Evolutionary conservation across 768 basidiomycete species (phyloP).

Genomic region (Gloeophyllum trabeum): DNA sequence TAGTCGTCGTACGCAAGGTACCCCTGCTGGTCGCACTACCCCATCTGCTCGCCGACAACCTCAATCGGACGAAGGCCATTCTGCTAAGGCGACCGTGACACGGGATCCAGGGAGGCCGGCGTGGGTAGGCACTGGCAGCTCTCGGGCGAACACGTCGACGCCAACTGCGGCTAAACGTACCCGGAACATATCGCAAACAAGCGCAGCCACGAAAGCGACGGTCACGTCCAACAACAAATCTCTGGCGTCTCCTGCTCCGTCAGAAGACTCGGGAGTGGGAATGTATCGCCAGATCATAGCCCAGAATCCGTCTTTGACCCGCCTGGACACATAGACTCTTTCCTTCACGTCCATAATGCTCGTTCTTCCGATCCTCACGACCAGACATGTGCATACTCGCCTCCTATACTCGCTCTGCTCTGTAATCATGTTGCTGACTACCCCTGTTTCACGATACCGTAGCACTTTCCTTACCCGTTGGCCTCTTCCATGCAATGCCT

Average conservation of each 20-base stretch:
- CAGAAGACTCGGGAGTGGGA: conserved; percentile 77
- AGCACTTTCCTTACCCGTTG: conserved; percentile 11
- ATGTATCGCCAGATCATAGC: conserved; percentile 75
- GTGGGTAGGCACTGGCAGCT: conserved; percentile 56
- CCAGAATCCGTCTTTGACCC: conserved; percentile 53
- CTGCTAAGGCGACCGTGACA: conserved; percentile 63
- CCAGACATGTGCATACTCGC: neutral
- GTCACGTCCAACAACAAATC: conserved; percentile 29
- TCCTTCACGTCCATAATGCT: neutral
- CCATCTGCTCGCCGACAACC: conserved; percentile 19
- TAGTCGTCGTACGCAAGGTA: conserved; percentile 46
- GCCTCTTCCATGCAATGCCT: conserved; percentile 4
- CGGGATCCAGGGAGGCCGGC: conserved; percentile 38
- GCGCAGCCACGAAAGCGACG: conserved; percentile 32
- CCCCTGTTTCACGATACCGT: conserved; percentile 11
- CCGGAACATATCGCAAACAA: conserved; percentile 66
- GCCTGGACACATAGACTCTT: conserved; percentile 15
- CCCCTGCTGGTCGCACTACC: conserved; percentile 25
- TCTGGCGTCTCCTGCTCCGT: conserved; percentile 61
- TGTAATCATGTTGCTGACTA: conserved; percentile 6
- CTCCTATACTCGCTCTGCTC: neutral
- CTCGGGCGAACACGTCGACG: conserved; percentile 24
- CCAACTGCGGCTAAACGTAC: conserved; percentile 41
- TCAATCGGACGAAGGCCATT: conserved; percentile 52
- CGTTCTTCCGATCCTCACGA: neutral